phyloP scores from a whole-genome alignment of 805 yeast genomes.

The Teunomyces funiuensis region DNA sequence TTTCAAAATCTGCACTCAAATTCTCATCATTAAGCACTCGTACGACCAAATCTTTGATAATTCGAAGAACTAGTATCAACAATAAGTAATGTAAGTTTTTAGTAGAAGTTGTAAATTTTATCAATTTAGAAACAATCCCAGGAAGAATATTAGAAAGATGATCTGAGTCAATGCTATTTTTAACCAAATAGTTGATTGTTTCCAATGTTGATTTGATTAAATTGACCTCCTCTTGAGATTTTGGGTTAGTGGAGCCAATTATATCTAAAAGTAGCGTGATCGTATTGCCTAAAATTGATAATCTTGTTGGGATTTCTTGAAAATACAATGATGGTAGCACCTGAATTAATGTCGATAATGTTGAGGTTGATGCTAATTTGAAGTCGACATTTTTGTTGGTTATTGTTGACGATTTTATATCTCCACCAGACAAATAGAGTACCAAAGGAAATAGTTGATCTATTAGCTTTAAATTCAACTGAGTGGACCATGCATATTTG shows the following conservation, averaged over 20 bases:
- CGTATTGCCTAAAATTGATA: conserved; percentile 30
- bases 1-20: neutral
- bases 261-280: conserved; percentile 24
- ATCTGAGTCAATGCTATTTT: conserved; percentile 24
- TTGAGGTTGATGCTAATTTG: neutral
- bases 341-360: neutral
- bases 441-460: conserved; percentile 39
- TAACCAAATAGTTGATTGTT: conserved; percentile 14
- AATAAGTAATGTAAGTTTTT: conserved; percentile 24
- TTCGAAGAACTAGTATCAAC: conserved; percentile 19
- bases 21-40: conserved; percentile 32
- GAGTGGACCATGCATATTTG: conserved; percentile 29
- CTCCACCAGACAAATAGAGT: conserved; percentile 20
- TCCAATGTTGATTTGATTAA: conserved; percentile 12
- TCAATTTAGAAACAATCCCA: conserved; percentile 35
- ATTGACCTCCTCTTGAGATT: conserved; percentile 18
- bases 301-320: conserved; percentile 15
- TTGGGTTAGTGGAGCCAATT: conserved; percentile 10
- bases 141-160: conserved; percentile 40
- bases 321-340: conserved; percentile 5
- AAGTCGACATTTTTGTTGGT: neutral
- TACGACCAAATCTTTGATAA: conserved; percentile 20
- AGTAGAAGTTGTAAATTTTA: conserved; percentile 24
- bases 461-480: conserved; percentile 20
- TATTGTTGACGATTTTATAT: neutral